A percentile compares a stretch with the other conserved stretches of the same genome.
Conservation (phyloP, 169 alveolate species). For the Plasmodium cynomolgi region DNA sequence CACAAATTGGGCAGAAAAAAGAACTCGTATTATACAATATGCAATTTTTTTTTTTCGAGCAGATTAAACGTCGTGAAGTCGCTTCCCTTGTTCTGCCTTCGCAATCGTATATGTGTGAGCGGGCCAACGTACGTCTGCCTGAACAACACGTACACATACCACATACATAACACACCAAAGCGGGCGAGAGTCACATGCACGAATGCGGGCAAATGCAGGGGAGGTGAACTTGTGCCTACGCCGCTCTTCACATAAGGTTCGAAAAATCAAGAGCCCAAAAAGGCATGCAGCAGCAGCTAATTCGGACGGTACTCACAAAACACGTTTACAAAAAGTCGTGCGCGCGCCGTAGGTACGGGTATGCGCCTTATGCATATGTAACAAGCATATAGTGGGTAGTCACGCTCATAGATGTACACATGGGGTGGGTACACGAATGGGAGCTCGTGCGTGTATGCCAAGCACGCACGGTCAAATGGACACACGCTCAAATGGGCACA, state of each 20-base stretch:
- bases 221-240: background rate
- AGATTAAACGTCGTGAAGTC: background rate
- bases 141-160: background rate
- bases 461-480: background rate
- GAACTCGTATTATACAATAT: background rate
- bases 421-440: background rate
- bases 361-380: background rate
- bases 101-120: background rate
- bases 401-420: background rate
- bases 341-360: background rate
- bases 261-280: background rate
- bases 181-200: background rate
- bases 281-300: background rate
- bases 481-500: no score
- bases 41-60: slow-evolving; percentile 2
- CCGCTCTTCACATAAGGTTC: background rate
- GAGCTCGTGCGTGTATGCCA: background rate
- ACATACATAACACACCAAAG: background rate
- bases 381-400: background rate
- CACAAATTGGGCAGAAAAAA: background rate
- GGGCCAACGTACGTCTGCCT: background rate
- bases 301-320: background rate
- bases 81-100: background rate
- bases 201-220: background rate
- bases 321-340: background rate